A percentile compares a stretch with the other conserved stretches of the same genome.
Evolutionary conservation across 2,329 filamentous ascomycete species (phyloP).

Genomic region (Penicillium hesseltinei): DNA sequence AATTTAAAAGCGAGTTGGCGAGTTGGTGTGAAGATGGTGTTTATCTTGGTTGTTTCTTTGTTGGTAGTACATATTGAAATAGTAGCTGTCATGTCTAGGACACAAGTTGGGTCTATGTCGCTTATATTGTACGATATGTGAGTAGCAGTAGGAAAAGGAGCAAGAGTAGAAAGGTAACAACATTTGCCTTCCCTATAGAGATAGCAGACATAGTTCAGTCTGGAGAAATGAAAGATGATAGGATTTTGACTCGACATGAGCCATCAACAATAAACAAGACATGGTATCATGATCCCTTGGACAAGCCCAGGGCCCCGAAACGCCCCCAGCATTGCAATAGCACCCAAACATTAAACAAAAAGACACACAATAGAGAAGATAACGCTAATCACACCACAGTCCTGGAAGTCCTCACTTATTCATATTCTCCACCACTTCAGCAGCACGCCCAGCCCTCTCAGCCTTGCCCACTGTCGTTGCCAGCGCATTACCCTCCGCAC

Average conservation of each 20-base stretch:
- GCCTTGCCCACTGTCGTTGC: slow-evolving; percentile 48
- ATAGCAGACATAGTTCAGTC: neutral
- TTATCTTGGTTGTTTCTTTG: slow-evolving; percentile 13
- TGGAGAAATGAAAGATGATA: neutral
- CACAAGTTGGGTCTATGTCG: neutral
- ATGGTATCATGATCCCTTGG: slow-evolving; percentile 26
- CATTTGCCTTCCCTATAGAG: neutral
- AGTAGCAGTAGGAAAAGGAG: neutral
- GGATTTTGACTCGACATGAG: neutral
- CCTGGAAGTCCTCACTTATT: slow-evolving; percentile 35
- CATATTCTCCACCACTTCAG: slow-evolving; percentile 49
- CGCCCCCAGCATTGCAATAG: slow-evolving; percentile 12
- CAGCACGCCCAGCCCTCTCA: slow-evolving; percentile 45
- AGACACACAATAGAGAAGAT: slow-evolving; percentile 5
- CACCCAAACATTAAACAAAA: neutral
- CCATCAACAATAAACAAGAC: slow-evolving; percentile 9
- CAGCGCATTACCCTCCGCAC: slow-evolving; percentile 36
- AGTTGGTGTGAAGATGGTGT: slow-evolving; percentile 20
- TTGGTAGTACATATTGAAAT: slow-evolving; percentile 18
- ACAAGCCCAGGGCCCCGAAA: slow-evolving; percentile 13
- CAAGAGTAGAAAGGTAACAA: neutral
- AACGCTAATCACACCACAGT: slow-evolving; percentile 8
- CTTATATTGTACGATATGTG: neutral
- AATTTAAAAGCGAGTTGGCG: slow-evolving; percentile 22
- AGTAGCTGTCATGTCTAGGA: slow-evolving; percentile 4